Evolutionary conservation across 805 yeast species (phyloP).

Genomic region (Cyberlindnera subsufficiens): DNA sequence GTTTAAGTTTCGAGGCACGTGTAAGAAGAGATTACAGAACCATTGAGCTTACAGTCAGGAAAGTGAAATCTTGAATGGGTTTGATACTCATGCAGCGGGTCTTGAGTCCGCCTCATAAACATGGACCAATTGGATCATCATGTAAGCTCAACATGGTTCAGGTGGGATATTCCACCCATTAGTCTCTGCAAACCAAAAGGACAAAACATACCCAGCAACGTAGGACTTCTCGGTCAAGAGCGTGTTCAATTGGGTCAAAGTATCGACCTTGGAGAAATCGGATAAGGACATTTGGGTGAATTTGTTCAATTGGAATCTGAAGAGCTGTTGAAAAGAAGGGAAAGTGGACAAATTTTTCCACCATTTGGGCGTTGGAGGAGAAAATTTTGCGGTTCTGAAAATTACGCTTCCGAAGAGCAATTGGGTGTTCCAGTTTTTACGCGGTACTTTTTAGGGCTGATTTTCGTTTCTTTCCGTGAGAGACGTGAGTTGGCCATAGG

Average conservation of each 20-base stretch:
- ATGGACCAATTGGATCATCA: slow-evolving; percentile 91
- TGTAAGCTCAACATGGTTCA: slow-evolving; percentile 17
- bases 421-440: neutral
- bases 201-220: slow-evolving; percentile 82
- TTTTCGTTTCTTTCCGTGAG: too few species aligned
- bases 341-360: slow-evolving; percentile 1
- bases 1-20: neutral
- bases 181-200: neutral
- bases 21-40: neutral
- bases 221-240: slow-evolving; percentile 90
- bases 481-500: too few species aligned
- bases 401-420: neutral
- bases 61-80: slow-evolving; percentile 35
- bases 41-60: slow-evolving; percentile 23
- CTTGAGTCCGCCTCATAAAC: slow-evolving; percentile 95
- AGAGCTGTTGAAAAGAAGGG: neutral
- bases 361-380: neutral
- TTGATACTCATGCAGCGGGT: slow-evolving; percentile 94
- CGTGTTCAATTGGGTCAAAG: slow-evolving; percentile 70
- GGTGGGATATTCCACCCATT: neutral
- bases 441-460: neutral
- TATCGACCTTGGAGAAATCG: slow-evolving; percentile 75
- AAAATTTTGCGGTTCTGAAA: neutral
- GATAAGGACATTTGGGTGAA: slow-evolving; percentile 57
- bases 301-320: neutral